Evolutionary conservation across 208 protist species (phyloP).

Genomic region (Trypanosoma rangeli): DNA sequence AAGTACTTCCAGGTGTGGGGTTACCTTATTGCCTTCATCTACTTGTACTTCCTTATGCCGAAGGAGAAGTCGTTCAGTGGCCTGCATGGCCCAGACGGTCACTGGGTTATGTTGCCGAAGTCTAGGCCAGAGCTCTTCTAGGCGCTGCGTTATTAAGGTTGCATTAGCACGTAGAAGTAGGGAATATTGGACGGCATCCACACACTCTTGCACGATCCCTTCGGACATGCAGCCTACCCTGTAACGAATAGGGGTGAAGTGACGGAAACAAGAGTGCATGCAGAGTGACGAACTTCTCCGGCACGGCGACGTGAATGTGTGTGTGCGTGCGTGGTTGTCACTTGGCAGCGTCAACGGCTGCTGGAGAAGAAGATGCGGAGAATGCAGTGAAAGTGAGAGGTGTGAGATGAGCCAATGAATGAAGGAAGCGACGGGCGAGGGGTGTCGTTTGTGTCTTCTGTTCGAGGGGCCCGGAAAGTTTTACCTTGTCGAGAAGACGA

Average conservation of each 20-base stretch:
- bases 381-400: neutral
- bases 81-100: constrained; percentile 77
- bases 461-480: neutral
- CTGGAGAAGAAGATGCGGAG: neutral
- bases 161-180: constrained; percentile 26
- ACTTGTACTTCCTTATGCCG: constrained; percentile 88
- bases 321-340: neutral
- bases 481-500: neutral
- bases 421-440: neutral
- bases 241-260: neutral
- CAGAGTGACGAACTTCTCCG: neutral
- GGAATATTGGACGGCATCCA: constrained; percentile 10
- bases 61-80: constrained; percentile 92
- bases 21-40: constrained; percentile 66
- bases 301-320: neutral
- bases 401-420: neutral
- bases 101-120: constrained; percentile 85
- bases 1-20: constrained; percentile 84
- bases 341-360: neutral
- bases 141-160: constrained; percentile 15
- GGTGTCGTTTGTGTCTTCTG: neutral
- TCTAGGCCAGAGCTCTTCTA: constrained; percentile 88
- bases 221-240: neutral
- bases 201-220: neutral
- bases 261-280: neutral